Evolutionary conservation across 2,329 filamentous ascomycete species (phyloP).

Genomic region (Allantophomopsis cytisporea): DNA sequence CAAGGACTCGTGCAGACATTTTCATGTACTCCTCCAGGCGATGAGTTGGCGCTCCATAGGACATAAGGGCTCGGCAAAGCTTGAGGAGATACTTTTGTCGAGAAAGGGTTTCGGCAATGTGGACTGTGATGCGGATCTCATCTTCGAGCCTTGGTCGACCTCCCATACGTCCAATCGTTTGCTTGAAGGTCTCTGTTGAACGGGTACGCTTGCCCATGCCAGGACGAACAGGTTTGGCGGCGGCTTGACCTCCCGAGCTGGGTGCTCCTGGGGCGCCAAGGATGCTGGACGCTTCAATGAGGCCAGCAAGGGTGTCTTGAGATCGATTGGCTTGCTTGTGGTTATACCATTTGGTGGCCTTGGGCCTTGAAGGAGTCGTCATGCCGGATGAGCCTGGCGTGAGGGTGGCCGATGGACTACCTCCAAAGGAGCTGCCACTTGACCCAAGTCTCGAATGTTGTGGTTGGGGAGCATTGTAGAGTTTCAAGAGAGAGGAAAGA

Average conservation of each 20-base stretch:
- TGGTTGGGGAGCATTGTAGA: conserved; percentile 40
- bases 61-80: conserved; percentile 77
- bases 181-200: conserved; percentile 12
- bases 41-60: conserved; percentile 82
- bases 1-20: conserved; percentile 78
- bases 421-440: conserved; percentile 18
- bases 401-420: conserved; percentile 19
- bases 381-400: conserved; percentile 28
- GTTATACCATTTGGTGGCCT: conserved; percentile 19
- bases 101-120: conserved; percentile 56
- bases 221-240: conserved; percentile 8
- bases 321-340: conserved; percentile 25
- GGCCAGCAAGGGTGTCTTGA: conserved; percentile 31
- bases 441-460: conserved; percentile 12
- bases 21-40: conserved; percentile 84
- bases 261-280: conserved; percentile 33
- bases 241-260: conserved; percentile 26
- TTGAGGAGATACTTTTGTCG: conserved; percentile 75
- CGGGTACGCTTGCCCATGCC: conserved; percentile 13
- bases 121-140: conserved; percentile 34
- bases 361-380: conserved; percentile 16
- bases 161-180: conserved; percentile 8
- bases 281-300: conserved; percentile 39
- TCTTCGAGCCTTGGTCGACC: conserved; percentile 17
- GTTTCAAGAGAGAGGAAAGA: conserved; percentile 56